Percentiles rank a stretch among this genome's conserved stretches.
Conservation (phyloP, 768 basidiomycete genomes). For the Mycena leptocephala region DNA sequence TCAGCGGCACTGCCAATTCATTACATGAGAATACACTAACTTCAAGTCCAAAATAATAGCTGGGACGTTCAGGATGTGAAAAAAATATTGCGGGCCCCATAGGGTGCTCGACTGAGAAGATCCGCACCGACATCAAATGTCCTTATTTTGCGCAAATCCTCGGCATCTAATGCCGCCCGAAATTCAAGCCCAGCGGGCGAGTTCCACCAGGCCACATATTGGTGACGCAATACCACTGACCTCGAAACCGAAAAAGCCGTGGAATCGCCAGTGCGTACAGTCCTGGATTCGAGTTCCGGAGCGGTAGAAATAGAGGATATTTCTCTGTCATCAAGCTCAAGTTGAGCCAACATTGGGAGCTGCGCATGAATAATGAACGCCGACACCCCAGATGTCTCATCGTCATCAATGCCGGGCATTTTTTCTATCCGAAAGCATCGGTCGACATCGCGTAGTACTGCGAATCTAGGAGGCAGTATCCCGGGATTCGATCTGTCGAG, state of each 20-base stretch:
- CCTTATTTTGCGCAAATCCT: no score
- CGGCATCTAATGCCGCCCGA: background rate
- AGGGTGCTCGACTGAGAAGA: background rate
- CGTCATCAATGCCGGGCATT: background rate
- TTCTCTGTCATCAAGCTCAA: background rate
- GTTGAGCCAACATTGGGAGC: background rate
- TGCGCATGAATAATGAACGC: background rate
- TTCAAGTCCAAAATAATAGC: no score
- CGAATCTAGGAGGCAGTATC: no score
- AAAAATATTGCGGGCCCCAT: no score
- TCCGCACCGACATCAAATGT: no score
- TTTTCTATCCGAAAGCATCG: conserved; percentile 2
- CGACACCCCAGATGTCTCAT: background rate
- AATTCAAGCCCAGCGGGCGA: background rate
- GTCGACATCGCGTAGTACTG: background rate
- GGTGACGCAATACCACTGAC: background rate
- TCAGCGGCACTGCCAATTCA: no score
- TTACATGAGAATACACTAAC: no score
- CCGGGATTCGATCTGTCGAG: no score
- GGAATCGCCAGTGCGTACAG: background rate
- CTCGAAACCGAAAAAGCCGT: background rate
- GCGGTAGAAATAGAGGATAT: background rate
- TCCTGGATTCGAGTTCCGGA: background rate
- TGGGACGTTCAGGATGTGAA: no score
- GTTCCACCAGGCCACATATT: conserved; percentile 2